These are phyloP conservation scores for Neocatenulostroma microsporum DNA, from an alignment of 2,329 filamentous ascomycete species.

Conservation along the genomic window DNA sequence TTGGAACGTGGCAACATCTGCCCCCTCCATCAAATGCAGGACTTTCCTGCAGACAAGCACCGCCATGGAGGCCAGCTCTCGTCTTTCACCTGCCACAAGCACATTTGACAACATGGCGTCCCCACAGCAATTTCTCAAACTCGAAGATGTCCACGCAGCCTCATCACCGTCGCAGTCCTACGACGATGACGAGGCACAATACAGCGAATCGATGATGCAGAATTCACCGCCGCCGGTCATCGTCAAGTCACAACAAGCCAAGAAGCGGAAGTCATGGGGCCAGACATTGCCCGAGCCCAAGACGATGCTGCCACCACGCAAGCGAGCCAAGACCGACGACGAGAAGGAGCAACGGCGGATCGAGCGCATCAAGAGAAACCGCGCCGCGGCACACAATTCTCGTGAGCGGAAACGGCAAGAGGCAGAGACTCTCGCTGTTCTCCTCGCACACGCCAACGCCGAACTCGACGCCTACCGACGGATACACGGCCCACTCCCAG, in stretches of 20 bases:
- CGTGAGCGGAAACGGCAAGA: constrained; percentile 86
- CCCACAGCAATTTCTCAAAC: constrained; percentile 8
- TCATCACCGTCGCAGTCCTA: constrained; percentile 4
- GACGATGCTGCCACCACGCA: constrained; percentile 88
- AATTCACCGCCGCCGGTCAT: constrained; percentile 20
- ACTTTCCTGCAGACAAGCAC: constrained; percentile 6
- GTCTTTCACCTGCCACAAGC: neutral
- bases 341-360: constrained; percentile 98
- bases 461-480: constrained; percentile 26
- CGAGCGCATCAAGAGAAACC: constrained; percentile 92
- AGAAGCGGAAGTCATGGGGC: constrained; percentile 82
- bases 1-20: too few relatives aligned
- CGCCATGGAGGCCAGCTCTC: constrained; percentile 8
- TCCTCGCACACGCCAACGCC: constrained; percentile 25
- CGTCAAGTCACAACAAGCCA: constrained; percentile 26
- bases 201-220: constrained; percentile 3
- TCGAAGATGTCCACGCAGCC: constrained; percentile 8
- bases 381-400: constrained; percentile 91
- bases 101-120: constrained; percentile 8
- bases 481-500: constrained; percentile 26
- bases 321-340: constrained; percentile 97
- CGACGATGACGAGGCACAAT: constrained; percentile 1
- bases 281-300: constrained; percentile 94
- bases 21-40: constrained; percentile 9
- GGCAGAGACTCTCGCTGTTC: constrained; percentile 68